Base-by-base conservation (phyloP, 1,284 basidiomycete species). In the Porodaedalea pini region DNA sequence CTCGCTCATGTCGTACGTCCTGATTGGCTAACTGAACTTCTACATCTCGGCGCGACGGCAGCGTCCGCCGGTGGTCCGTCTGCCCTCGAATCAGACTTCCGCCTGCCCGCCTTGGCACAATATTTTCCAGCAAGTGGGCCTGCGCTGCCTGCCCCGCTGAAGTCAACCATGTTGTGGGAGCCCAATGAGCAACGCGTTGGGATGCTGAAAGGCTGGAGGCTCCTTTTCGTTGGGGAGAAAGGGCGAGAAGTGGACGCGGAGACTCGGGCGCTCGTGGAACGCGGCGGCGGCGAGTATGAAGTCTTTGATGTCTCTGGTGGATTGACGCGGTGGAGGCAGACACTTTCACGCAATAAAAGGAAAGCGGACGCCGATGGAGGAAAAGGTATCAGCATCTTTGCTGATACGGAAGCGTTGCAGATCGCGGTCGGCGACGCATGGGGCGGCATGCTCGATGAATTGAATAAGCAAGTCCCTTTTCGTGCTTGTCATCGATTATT, bases 1-100 rank as follows among this genome's bases (percentile, higher is more conserved):
- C 72, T 75, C 0, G 74, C 77, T 10, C 75, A 78, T 13, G 74
- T 88, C 39, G 84, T 85, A 34, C 85, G 76, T 58, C 73, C 75
- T 0, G 82, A 84, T 48, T 89, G 87, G 86, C 68, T 89, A 27
- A 67, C 69, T 4, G 80, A 87, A 53, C 64, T 86, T 19, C 62
- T 87, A 31, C 74, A 75, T 1, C 69, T 81, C 0, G 82, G 80
- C 6, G 62, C 70, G 10, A 65, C 74, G 0, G 67, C 70, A 11
- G 13, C 40, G 7, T 40, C 48, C 49, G 29, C 56, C 5, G 64
- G 70, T 5, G 64, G 61, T 2, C 65, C 71, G 2, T 51, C 51
- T 17, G 17, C 43, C 2, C 71, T 86, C 10, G 84, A 87, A 64
- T 67, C 75, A 17, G 66, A 69, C 0, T 86, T 81, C 50, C 51